Evolutionary conservation across 805 yeast species (phyloP).

Genomic region (Kodamaea lidongshanica): DNA sequence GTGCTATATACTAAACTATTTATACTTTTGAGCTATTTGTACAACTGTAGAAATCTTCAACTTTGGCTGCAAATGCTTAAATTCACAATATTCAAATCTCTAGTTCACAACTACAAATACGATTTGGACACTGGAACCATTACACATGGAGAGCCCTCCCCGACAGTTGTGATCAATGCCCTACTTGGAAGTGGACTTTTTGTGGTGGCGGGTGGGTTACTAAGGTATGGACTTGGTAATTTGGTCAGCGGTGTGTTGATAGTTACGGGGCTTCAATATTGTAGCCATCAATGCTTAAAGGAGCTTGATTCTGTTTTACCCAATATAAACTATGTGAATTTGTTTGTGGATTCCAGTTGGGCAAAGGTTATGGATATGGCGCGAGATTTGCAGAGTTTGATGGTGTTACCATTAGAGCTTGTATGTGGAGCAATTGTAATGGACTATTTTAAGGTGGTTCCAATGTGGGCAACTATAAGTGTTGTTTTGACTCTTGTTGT

Average conservation of each 20-base stretch:
- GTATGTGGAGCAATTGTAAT: too few relatives aligned
- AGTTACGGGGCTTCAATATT: slow-evolving; percentile 2
- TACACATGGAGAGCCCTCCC: too few relatives aligned
- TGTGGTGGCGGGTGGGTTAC: slow-evolving; percentile 1
- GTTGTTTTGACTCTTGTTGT: neutral
- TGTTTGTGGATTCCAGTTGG: slow-evolving; percentile 20
- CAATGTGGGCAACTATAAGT: slow-evolving; percentile 1
- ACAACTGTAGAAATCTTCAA: too few relatives aligned
- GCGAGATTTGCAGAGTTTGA: slow-evolving; percentile 19
- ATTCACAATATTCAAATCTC: too few relatives aligned
- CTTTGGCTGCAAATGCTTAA: too few relatives aligned
- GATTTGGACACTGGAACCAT: too few relatives aligned
- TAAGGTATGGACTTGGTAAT: neutral
- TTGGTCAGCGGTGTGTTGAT: neutral
- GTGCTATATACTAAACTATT: too few relatives aligned
- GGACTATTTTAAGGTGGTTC: neutral
- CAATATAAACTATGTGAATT: slow-evolving; percentile 15
- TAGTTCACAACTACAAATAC: too few relatives aligned
- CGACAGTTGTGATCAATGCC: neutral
- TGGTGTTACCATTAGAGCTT: slow-evolving; percentile 23
- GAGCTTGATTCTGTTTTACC: slow-evolving; percentile 20
- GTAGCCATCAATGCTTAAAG: slow-evolving; percentile 20
- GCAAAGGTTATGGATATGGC: slow-evolving; percentile 25
- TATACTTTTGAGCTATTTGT: too few relatives aligned
- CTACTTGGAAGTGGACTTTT: slow-evolving; percentile 1